phyloP scores from a whole-genome alignment of 345 rosid species.

The Eucalyptus cladocalyx region DNA sequence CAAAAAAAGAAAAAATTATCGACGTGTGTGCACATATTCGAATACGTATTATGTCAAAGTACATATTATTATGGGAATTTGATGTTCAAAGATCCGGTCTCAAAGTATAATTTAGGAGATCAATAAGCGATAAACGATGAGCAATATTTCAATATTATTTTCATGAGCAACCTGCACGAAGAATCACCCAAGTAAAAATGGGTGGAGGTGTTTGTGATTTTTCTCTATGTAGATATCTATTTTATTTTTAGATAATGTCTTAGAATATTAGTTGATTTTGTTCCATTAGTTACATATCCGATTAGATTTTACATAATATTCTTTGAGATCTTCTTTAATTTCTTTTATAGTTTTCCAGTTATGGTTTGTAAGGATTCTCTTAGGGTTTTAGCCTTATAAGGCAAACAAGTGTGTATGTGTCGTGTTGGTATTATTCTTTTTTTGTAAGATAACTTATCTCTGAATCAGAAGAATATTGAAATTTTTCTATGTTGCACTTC shows the following conservation, averaged over 20 bases:
- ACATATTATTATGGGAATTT: not conserved
- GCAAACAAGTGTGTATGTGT: not conserved
- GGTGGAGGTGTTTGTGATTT: not conserved
- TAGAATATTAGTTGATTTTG: not conserved
- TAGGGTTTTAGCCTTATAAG: not conserved
- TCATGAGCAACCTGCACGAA: not conserved
- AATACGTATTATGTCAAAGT: not conserved
- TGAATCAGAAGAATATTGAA: not conserved
- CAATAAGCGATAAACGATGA: not conserved
- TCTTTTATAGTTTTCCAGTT: not conserved
- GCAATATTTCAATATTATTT: not conserved
- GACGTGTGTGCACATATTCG: not conserved
- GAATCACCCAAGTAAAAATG: not conserved
- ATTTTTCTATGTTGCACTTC: not conserved
- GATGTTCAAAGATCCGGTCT: not conserved
- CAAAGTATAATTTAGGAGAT: not conserved
- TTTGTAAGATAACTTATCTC: not conserved
- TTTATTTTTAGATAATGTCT: not conserved
- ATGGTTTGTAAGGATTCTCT: not conserved
- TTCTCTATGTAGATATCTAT: not conserved
- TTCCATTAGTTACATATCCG: not conserved
- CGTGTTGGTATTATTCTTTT: not conserved
- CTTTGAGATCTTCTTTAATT: not conserved
- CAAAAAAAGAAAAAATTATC: not conserved
- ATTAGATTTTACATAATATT: not conserved